These are phyloP conservation scores for Cyclocybe cylindracea DNA, from an alignment of 768 basidiomycete genomes.

Conservation along the genomic window DNA sequence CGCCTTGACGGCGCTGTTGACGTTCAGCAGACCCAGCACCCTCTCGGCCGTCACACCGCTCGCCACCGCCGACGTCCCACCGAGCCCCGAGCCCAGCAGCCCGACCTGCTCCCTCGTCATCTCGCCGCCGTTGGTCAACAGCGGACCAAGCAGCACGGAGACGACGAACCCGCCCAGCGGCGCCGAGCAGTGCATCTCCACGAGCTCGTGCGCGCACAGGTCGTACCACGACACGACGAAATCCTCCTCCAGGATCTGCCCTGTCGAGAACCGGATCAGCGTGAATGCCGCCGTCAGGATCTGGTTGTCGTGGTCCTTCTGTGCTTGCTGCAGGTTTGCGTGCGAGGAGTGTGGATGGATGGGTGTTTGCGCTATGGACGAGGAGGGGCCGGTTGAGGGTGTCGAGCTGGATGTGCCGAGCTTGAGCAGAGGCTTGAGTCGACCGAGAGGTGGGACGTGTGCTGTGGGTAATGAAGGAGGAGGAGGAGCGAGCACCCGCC, in stretches of 20 bases:
- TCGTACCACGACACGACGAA: conserved; percentile 57
- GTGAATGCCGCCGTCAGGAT: conserved; percentile 30
- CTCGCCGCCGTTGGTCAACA: conserved; percentile 8
- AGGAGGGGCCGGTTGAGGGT: not conserved
- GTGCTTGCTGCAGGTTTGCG: not conserved
- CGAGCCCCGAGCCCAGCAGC: not conserved
- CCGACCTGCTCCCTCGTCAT: not conserved
- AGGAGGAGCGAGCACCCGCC: not conserved
- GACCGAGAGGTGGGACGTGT: not conserved
- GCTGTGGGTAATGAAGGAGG: not conserved
- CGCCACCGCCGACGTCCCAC: not conserved
- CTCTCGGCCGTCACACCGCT: not conserved
- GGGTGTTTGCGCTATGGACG: not conserved
- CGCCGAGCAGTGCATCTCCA: conserved; percentile 59
- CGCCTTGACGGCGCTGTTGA: too few species aligned
- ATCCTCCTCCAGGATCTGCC: conserved; percentile 71
- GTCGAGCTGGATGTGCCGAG: not conserved
- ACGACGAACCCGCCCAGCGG: conserved; percentile 14
- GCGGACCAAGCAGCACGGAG: conserved; percentile 1
- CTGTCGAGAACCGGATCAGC: conserved; percentile 67
- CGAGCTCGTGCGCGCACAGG: conserved; percentile 61
- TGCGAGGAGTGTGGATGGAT: not conserved
- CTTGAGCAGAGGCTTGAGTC: conserved; percentile 9
- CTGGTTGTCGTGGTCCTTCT: conserved; percentile 5
- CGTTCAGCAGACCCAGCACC: too few species aligned